Evolutionary conservation across 805 yeast genomes (phyloP).

Genomic region (Starmerella roubikii): DNA sequence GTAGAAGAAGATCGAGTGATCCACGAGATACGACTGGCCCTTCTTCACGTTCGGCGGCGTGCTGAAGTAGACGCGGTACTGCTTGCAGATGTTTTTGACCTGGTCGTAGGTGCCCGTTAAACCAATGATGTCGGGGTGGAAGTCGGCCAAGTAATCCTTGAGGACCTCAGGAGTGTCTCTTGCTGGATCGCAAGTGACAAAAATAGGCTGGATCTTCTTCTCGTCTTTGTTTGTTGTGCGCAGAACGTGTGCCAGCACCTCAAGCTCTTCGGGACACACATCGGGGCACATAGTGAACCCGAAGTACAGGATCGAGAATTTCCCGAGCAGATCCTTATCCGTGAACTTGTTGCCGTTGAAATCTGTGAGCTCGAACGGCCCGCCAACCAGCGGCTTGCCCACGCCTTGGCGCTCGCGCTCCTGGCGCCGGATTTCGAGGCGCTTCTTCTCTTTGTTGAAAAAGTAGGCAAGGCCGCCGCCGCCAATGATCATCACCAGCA

Average conservation of each 20-base stretch:
- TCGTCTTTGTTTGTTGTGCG: conserved; percentile 39
- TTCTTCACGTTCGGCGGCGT: conserved; percentile 90
- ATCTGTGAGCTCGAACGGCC: conserved; percentile 66
- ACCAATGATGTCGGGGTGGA: conserved; percentile 81
- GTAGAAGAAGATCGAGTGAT: conserved; percentile 93
- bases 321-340: conserved; percentile 58
- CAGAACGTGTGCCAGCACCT: conserved; percentile 66
- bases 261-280: conserved; percentile 95
- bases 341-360: conserved; percentile 62
- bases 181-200: conserved; percentile 94
- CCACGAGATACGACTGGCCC: conserved; percentile 92
- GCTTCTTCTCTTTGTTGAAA: conserved; percentile 64
- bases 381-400: conserved; percentile 90
- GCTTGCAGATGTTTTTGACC: conserved; percentile 72
- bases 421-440: conserved; percentile 57
- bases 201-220: conserved; percentile 55
- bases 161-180: conserved; percentile 81
- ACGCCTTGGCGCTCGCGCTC: conserved; percentile 77
- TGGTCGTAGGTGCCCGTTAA: conserved; percentile 83
- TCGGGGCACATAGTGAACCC: conserved; percentile 98
- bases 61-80: conserved; percentile 89
- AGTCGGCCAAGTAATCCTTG: conserved; percentile 70
- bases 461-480: conserved; percentile 63
- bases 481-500: conserved; percentile 45
- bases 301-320: conserved; percentile 77